These are phyloP conservation scores for Neonectria faginata DNA, from an alignment of 2,329 filamentous ascomycete genomes.

Conservation along the genomic window DNA sequence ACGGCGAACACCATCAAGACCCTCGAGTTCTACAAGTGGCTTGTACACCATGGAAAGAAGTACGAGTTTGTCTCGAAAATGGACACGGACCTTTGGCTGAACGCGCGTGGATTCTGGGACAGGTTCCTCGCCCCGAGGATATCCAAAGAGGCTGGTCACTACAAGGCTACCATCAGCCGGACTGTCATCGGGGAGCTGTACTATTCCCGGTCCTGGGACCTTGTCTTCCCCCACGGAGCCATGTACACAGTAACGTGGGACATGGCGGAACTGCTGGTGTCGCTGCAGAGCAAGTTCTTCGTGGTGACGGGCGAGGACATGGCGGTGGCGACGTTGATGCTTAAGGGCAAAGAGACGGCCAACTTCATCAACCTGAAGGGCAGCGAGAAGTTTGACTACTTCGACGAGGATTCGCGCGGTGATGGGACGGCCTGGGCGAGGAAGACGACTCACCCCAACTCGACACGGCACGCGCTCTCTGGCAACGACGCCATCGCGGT, in stretches of 20 bases:
- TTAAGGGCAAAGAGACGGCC: constrained; percentile 40
- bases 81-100: constrained; percentile 50
- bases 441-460: constrained; percentile 38
- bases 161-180: constrained; percentile 32
- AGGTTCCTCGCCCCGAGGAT: constrained; percentile 43
- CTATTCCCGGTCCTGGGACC: constrained; percentile 40
- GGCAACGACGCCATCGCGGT: constrained; percentile 42
- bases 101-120: constrained; percentile 49
- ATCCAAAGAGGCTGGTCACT: constrained; percentile 26
- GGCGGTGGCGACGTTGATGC: constrained; percentile 46
- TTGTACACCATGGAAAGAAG: constrained; percentile 34
- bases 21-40: constrained; percentile 50
- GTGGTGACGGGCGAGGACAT: constrained; percentile 49
- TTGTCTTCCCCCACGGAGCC: constrained; percentile 48
- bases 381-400: constrained; percentile 49
- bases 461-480: constrained; percentile 42
- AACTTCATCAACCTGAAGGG: constrained; percentile 47
- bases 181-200: constrained; percentile 49
- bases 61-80: constrained; percentile 51
- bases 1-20: constrained; percentile 51
- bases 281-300: constrained; percentile 42
- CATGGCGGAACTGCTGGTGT: constrained; percentile 45
- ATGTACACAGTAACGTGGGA: constrained; percentile 52
- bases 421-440: constrained; percentile 48
- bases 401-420: constrained; percentile 43